These are phyloP conservation scores for Trichoderma sp. DNA, from an alignment of 2,329 filamentous ascomycete species.

Conservation along the genomic window DNA sequence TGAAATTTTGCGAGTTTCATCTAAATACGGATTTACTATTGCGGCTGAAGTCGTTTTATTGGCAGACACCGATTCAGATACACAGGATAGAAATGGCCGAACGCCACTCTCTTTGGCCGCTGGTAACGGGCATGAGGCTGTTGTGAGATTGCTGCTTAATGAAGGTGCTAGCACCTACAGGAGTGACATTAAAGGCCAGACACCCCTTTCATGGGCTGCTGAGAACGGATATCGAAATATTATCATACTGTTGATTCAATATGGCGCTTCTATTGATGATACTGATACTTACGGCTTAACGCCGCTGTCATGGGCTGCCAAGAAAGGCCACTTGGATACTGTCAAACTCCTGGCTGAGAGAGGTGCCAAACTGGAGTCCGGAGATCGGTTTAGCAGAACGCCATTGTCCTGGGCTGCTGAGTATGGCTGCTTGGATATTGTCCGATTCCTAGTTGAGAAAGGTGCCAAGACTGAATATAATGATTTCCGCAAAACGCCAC, in stretches of 20 bases:
- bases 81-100: no score
- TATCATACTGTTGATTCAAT: no score
- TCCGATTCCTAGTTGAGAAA: no score
- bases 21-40: not conserved
- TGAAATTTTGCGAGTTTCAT: not conserved
- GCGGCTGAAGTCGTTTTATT: not conserved
- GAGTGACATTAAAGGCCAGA: not conserved
- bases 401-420: not conserved
- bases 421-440: not conserved
- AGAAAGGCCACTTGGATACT: not conserved
- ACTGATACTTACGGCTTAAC: no score
- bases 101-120: not conserved
- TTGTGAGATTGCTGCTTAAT: not conserved
- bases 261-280: no score
- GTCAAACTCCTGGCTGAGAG: no score
- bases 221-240: not conserved
- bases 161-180: fast-evolving
- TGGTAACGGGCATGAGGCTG: no score
- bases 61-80: fast-evolving
- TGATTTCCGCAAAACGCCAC: no score
- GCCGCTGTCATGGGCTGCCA: not conserved
- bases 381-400: no score
- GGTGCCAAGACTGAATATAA: no score
- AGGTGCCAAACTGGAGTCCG: no score
- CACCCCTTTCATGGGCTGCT: not conserved